phyloP scores from a whole-genome alignment of 2,329 filamentous ascomycete species.

The Uncinocarpus reesii region DNA sequence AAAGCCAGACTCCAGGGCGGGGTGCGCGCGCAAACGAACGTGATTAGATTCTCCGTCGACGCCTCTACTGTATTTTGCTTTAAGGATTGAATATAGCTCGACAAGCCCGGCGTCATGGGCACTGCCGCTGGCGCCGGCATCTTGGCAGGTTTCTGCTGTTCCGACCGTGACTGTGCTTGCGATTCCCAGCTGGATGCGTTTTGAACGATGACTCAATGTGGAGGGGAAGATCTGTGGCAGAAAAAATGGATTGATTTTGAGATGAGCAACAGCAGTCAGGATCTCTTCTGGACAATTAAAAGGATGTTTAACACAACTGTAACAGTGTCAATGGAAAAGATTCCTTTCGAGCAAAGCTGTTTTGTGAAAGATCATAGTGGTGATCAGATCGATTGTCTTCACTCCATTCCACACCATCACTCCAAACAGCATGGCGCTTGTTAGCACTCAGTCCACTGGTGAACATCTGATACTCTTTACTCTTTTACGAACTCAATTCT shows the following conservation, averaged over 20 bases:
- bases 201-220: neutral
- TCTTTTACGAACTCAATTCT: too few species aligned
- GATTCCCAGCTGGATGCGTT: neutral
- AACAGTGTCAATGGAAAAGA: too few species aligned
- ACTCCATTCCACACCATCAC: too few species aligned
- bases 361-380: too few species aligned
- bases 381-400: too few species aligned
- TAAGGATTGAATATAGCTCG: slow-evolving; percentile 13
- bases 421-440: too few species aligned
- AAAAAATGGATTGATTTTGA: neutral
- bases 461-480: too few species aligned
- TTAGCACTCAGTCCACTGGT: too few species aligned
- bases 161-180: neutral
- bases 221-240: neutral
- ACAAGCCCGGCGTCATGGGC: slow-evolving; percentile 12
- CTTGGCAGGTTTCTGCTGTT: neutral
- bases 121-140: slow-evolving; percentile 8
- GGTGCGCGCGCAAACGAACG: slow-evolving; percentile 13
- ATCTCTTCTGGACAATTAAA: neutral
- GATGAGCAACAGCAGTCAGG: neutral
- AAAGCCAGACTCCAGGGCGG: neutral
- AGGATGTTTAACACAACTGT: neutral
- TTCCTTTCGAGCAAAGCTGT: too few species aligned
- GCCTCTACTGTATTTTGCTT: slow-evolving; percentile 13
- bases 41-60: slow-evolving; percentile 15